Base-by-base conservation (phyloP, 805 yeast species). In the Barnettozyma sp. region DNA sequence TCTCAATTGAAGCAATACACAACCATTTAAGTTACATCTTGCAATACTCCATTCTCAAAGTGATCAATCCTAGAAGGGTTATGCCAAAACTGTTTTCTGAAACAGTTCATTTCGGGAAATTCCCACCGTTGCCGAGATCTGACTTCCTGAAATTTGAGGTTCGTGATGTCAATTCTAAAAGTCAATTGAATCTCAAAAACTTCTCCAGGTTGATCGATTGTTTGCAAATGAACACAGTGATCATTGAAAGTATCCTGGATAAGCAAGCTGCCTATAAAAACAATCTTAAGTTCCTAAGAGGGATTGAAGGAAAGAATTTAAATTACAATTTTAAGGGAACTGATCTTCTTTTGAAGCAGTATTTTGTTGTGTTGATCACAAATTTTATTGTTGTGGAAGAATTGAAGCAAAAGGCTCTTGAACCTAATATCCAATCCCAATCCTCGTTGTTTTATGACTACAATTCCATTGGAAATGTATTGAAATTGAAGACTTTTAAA, bases 101-200 rank as follows among this genome's bases (percentile, higher is more conserved):
- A 5, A 28, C 31, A 1, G 41, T 49, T 34, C 26, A 40, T 12
- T 34, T 48, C 15, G 37, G 25, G 3, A 37, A 42, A 18, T 47
- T 50, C 34, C 51, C 55, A 7, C 58, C 58, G 10, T 30, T 53
- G 16, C 54, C 58, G 33, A 44, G 46, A 37, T 44, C 52, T 2
- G 43, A 45, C 16, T 52, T 45, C 25, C 30, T 52, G 4, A 44
- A 37, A 7, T 47, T 50, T 25, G 24, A 31, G 9, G 14, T 41
- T 8, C 18, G 33, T 3, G 26, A n/a, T 21, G 17, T 10, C 17
- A 15, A 41, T 5, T 38, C 49, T 2, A 21, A 30, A 8, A 24
- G 25, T 15, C 45, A 45, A 27, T 20, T 40, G 4, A 44, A 43
- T 30, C 13, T 41, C 17, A 36, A 39, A 10, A 51, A 49, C 27